These are phyloP conservation scores for Chimonanthus praecox DNA, from an alignment of 164 flowering plant genomes.

Conservation along the genomic window DNA sequence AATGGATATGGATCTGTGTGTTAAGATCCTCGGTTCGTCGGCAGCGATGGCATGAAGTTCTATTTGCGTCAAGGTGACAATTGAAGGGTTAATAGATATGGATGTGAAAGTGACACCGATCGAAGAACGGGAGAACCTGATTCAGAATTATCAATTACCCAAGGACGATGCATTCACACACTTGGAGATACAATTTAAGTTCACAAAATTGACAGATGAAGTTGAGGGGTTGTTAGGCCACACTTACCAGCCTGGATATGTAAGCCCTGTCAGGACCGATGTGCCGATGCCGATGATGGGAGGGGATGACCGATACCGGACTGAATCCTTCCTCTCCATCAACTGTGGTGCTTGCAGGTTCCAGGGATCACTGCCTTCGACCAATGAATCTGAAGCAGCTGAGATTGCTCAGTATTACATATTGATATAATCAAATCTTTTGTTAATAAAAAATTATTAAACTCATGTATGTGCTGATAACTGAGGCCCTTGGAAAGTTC, in stretches of 20 bases:
- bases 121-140: slow-evolving; percentile 22
- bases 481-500: too few species aligned
- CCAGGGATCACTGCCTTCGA: slow-evolving; percentile 5
- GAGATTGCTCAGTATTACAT: too few species aligned
- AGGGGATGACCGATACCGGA: slow-evolving; percentile 29
- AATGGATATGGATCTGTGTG: too few species aligned
- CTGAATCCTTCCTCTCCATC: slow-evolving; percentile 18
- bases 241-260: slow-evolving; percentile 23
- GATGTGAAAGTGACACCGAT: not conserved
- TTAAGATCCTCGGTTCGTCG: too few species aligned
- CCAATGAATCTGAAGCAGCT: too few species aligned
- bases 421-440: too few species aligned
- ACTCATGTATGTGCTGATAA: too few species aligned
- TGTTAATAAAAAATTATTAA: too few species aligned
- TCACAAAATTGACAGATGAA: slow-evolving; percentile 19
- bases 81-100: too few species aligned
- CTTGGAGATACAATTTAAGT: slow-evolving; percentile 31
- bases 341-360: slow-evolving; percentile 22
- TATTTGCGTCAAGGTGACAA: not conserved
- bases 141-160: slow-evolving; percentile 35
- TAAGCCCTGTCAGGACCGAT: slow-evolving; percentile 26
- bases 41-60: too few species aligned
- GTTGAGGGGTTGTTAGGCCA: slow-evolving; percentile 31
- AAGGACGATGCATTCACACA: slow-evolving; percentile 32
- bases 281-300: slow-evolving; percentile 33